Conservation (phyloP, 2,329 filamentous ascomycete genomes). For the Fusarium dlaminii region DNA sequence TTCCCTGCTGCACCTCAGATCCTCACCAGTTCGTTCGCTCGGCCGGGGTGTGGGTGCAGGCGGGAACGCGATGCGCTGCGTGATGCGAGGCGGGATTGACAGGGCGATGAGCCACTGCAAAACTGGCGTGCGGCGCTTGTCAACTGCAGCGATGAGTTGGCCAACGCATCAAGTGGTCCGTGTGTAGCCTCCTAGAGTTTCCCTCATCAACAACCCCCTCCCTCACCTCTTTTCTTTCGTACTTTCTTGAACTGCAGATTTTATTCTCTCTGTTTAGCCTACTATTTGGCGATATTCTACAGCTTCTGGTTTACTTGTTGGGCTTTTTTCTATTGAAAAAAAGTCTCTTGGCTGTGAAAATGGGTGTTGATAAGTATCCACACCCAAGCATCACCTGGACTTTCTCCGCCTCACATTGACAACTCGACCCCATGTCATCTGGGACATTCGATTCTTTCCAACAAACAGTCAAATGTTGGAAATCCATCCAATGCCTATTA, state of each 20-base stretch:
- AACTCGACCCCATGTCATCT: slow-evolving; percentile 35
- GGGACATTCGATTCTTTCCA: neutral
- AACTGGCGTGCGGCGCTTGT: slow-evolving; percentile 44
- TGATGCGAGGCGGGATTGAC: slow-evolving; percentile 40
- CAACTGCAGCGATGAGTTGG: slow-evolving; percentile 57
- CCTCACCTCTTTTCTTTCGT: slow-evolving; percentile 29
- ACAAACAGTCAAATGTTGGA: neutral
- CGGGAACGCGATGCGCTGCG: slow-evolving; percentile 34
- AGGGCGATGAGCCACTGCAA: slow-evolving; percentile 35
- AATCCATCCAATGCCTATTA: neutral
- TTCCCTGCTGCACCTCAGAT: slow-evolving; percentile 29
- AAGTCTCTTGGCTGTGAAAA: neutral
- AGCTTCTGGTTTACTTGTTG: neutral
- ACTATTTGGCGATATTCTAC: neutral
- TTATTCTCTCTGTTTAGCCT: neutral
- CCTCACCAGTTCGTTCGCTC: slow-evolving; percentile 35
- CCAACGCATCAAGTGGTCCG: slow-evolving; percentile 56
- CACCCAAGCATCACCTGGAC: slow-evolving; percentile 33
- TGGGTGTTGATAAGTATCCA: slow-evolving; percentile 34
- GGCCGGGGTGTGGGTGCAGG: slow-evolving; percentile 26
- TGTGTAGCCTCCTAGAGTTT: slow-evolving; percentile 49
- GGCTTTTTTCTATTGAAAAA: slow-evolving; percentile 5
- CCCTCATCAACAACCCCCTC: slow-evolving; percentile 43
- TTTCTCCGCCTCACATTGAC: slow-evolving; percentile 26
- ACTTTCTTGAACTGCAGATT: slow-evolving; percentile 7